These are phyloP conservation scores for Lodderomyces margitis DNA, from an alignment of 1,139 yeast genomes.

Conservation along the genomic window DNA sequence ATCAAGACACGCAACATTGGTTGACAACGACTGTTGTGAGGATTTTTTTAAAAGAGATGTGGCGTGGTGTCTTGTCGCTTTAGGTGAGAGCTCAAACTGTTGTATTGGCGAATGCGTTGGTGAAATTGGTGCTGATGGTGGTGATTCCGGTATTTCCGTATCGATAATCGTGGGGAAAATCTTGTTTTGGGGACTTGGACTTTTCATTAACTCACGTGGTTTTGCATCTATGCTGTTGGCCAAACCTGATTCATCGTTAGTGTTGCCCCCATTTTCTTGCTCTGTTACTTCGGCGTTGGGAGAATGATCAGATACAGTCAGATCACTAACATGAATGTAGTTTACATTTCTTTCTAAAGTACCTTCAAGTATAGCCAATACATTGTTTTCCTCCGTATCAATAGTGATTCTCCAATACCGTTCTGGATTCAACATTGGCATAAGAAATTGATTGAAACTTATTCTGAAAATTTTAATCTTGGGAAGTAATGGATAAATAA, in stretches of 20 bases:
- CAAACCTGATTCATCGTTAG: not conserved
- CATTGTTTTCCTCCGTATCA: conserved; percentile 32
- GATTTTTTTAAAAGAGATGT: conserved; percentile 17
- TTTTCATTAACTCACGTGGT: conserved; percentile 3
- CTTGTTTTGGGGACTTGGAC: not conserved
- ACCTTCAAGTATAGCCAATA: conserved; percentile 34
- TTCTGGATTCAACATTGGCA: conserved; percentile 69
- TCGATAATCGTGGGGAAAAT: conserved; percentile 1
- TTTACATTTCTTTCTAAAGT: conserved; percentile 42
- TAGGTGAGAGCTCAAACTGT: conserved; percentile 10
- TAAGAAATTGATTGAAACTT: conserved; percentile 50
- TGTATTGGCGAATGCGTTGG: conserved; percentile 24
- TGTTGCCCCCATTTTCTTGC: not conserved
- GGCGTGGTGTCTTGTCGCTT: conserved; percentile 8
- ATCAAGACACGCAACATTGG: conserved; percentile 35
- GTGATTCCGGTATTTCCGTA: conserved; percentile 41
- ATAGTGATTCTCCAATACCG: conserved; percentile 67
- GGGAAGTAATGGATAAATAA: conserved; percentile 63
- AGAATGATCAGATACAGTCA: not conserved
- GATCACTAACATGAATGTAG: conserved; percentile 39
- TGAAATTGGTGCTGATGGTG: conserved; percentile 46
- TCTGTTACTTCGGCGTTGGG: not conserved
- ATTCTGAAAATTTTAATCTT: conserved; percentile 56
- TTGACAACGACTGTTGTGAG: conserved; percentile 26
- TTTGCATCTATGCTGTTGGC: not conserved